Evolutionary conservation across 352 stramenopile genomes (phyloP), one percentile per base, ranked within the genome.

Genomic region (Globisporangium yorkense): DNA sequence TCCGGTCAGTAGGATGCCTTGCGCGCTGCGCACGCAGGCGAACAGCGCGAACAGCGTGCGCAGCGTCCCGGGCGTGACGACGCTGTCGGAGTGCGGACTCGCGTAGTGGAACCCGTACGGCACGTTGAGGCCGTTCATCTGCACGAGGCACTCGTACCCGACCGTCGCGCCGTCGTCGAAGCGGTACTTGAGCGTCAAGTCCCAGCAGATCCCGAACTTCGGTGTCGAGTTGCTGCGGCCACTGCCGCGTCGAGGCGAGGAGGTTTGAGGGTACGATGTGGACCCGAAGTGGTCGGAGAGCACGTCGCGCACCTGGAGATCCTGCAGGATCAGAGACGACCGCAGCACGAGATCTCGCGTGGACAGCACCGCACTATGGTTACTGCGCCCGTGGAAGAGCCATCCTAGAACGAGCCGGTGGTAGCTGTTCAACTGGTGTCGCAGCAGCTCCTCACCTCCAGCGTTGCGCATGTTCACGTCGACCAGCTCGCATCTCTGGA

Each of bases 51-150:
- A 83, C 0, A 89, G 59, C 21, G 68, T 79, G 5, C 80, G 74
- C 29, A 83, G 57, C 48, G 70, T 84, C 13, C 64, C 56, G 13
- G 78, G 80, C 0, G 70, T 77, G 20, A 88, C 58, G 20, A 87
- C 65, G 1, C 55, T 40, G 10, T 81, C 63, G 0, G 39, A 20
- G 15, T 54, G 51, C 0, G 68, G 65, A n/a, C 70, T 72, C 20
- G 68, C 27, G 46, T 86, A 92, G 41, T 80, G 80, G 54, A 87
- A 92, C 1, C 80, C 78, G 55, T 92, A 92, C 20, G 72, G 66
- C 20, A 88, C 63, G 10, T 60, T 66, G 15, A 83, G 29, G 2
- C 71, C 72, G 24, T 71, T 73, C 29, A 87, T 67, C 56, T 87
- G 69, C 20, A 90, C 67, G 44, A 83, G 62, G 10, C 80, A 88